Evolutionary conservation across 352 stramenopile species (phyloP).

Genomic region (Globisporangium middletonii): DNA sequence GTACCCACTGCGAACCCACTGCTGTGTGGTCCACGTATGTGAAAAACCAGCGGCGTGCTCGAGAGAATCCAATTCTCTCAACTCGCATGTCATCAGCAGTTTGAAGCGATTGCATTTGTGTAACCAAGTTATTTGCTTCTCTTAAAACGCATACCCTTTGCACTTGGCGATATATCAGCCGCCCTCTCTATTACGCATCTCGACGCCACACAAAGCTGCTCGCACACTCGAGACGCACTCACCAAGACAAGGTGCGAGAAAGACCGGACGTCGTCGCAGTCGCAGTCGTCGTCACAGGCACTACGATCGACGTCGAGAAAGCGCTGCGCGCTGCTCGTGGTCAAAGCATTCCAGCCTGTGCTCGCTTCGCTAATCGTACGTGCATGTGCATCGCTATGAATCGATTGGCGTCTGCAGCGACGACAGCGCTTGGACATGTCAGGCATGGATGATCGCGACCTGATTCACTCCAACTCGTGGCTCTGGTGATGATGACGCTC

Average conservation of each 20-base stretch:
- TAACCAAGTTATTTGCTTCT: not conserved
- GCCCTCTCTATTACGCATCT: no score
- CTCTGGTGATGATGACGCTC: no score
- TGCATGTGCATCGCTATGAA: not conserved
- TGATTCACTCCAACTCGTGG: not conserved
- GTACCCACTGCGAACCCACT: constrained; percentile 7
- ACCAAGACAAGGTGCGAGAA: no score
- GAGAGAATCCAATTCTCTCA: not conserved
- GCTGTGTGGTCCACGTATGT: not conserved
- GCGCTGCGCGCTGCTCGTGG: not conserved
- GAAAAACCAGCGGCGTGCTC: not conserved
- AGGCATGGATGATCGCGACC: no score
- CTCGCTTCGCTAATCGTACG: not conserved
- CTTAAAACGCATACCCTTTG: not conserved
- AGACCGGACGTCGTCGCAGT: no score
- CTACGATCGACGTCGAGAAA: no score
- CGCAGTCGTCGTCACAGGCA: no score
- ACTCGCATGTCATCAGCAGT: not conserved
- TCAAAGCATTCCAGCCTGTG: not conserved
- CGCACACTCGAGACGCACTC: no score
- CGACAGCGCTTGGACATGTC: not conserved
- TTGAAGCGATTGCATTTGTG: not conserved
- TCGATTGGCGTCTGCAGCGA: not conserved
- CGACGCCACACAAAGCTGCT: no score
- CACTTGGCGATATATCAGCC: no score